Evolutionary conservation across 257 asterid genomes (phyloP), one percentile per base, ranked within the genome.

Genomic region (Solanum piurae): DNA sequence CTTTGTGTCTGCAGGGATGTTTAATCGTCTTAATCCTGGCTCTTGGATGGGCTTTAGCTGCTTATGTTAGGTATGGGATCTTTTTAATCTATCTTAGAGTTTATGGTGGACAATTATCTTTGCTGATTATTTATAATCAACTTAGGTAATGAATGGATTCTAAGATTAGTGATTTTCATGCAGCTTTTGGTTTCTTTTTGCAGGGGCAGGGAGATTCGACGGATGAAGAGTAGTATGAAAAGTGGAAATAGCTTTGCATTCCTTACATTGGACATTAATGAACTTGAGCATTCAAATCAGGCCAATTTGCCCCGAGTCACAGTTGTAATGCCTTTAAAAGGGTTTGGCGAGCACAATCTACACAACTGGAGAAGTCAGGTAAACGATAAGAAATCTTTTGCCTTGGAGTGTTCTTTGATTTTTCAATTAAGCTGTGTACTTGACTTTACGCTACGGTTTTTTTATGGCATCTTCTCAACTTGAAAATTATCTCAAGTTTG

Each of bases 331-430:
- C 99, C 99, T 77, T 89, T 97, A 90, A 97, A 97, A 93, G 99
- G 99, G 49, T 97, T 94, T 71, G 99, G 99, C 87, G 99, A 97
- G 89, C 98, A 97, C 90, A 97, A 97, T 93, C 93, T 97, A 23
- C 99, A 96, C 89, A 97, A 97, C 91, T 97, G 99, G 99, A 96
- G 98, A 91, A 92, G 92, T 88, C 99, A 97, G 99, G 99, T 96
- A 88, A 92, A 86, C 12, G 85, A 84, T 69, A 33, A 62, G 31
- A 83, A 62, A 29, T 18, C 46, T 82, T 88, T 85, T 86, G 27
- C 29, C 71, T 18, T 10, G 21, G 23, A 37, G 64, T 49, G 38
- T 16, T 10, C 37, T 68, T 64, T 77, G 60, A 36, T 10, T 52
- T 85, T 29, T 74, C 62, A 62, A 52, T 29, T 71, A 49, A 73